Percentiles rank a stretch among this genome's conserved stretches.
Evolutionary conservation across 2,329 filamentous ascomycete species (phyloP).

Genomic region (Claviceps sp.): DNA sequence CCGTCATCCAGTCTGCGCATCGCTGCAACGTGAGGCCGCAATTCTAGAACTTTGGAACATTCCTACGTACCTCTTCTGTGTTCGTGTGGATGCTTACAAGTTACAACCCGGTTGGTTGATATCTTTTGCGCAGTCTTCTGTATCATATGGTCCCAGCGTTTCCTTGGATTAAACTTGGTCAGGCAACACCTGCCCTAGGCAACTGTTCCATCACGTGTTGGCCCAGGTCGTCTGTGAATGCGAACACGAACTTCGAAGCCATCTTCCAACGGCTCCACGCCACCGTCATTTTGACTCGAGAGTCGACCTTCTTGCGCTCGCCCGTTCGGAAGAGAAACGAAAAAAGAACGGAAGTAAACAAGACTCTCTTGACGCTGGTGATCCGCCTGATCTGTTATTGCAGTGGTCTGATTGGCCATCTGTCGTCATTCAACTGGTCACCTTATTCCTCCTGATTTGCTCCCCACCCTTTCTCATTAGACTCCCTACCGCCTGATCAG

Average conservation of each 20-base stretch:
- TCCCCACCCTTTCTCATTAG: constrained; percentile 3
- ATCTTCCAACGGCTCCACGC: constrained; percentile 1
- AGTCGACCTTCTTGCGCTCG: background rate
- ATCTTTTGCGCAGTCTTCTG: background rate
- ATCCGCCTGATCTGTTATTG: constrained; percentile 5
- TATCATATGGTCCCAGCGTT: too few species aligned
- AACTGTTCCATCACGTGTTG: background rate
- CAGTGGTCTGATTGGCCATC: constrained; percentile 13
- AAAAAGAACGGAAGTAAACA: background rate
- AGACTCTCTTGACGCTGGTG: constrained; percentile 4
- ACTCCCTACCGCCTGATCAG: constrained; percentile 1
- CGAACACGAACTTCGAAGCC: constrained; percentile 6
- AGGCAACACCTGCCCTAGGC: background rate
- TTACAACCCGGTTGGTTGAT: background rate
- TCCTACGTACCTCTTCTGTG: background rate
- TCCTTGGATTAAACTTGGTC: background rate
- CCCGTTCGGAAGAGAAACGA: background rate
- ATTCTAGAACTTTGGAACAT: background rate
- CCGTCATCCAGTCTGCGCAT: background rate
- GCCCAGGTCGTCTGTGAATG: background rate
- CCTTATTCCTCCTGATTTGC: constrained; percentile 1
- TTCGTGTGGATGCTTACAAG: background rate
- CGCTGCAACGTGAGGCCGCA: background rate
- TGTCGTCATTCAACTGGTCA: background rate
- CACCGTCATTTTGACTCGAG: constrained; percentile 1